These are phyloP conservation scores for Physcomitrium patens DNA, from an alignment of 225 moss, liverwort and hornwort genomes.

Conservation along the genomic window DNA sequence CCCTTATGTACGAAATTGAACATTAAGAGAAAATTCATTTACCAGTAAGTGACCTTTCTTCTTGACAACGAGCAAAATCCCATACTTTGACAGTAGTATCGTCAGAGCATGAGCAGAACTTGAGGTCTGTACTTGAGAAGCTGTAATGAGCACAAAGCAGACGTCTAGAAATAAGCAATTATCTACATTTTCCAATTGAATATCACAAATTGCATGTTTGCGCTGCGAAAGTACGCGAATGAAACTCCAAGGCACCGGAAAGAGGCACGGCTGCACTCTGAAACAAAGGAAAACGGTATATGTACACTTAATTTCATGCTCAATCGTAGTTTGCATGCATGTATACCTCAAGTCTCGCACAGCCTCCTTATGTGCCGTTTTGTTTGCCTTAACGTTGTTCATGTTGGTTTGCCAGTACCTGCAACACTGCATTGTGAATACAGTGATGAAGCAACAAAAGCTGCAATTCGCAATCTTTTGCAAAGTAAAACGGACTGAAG, in stretches of 20 bases:
- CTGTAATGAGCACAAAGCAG: conserved; percentile 51
- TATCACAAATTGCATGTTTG: conserved; percentile 2
- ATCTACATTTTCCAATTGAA: conserved; percentile 9
- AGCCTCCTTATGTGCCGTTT: conserved; percentile 98
- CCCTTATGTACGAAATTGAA: conserved; percentile 14
- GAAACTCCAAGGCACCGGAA: conserved; percentile 9
- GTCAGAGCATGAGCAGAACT: conserved; percentile 98
- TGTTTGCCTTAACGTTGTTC: conserved; percentile 99
- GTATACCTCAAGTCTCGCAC: conserved; percentile 84
- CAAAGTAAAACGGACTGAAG: background rate
- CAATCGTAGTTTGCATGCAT: background rate
- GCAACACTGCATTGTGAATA: conserved; percentile 25
- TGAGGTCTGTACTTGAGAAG: conserved; percentile 97
- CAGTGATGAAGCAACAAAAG: conserved; percentile 2
- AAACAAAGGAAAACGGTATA: background rate
- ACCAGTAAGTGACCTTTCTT: conserved; percentile 94
- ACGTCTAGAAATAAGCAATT: conserved; percentile 3
- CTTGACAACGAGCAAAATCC: conserved; percentile 99
- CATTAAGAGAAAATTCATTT: conserved; percentile 15
- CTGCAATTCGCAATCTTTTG: background rate
- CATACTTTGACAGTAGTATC: conserved; percentile 99
- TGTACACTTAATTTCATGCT: background rate
- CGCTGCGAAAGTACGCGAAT: conserved; percentile 9
- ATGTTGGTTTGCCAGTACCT: conserved; percentile 99
- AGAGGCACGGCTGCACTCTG: background rate